Evolutionary conservation across 1,284 basidiomycete species (phyloP), one percentile per base, ranked within the genome.

Genomic region (Sutorius eximius): DNA sequence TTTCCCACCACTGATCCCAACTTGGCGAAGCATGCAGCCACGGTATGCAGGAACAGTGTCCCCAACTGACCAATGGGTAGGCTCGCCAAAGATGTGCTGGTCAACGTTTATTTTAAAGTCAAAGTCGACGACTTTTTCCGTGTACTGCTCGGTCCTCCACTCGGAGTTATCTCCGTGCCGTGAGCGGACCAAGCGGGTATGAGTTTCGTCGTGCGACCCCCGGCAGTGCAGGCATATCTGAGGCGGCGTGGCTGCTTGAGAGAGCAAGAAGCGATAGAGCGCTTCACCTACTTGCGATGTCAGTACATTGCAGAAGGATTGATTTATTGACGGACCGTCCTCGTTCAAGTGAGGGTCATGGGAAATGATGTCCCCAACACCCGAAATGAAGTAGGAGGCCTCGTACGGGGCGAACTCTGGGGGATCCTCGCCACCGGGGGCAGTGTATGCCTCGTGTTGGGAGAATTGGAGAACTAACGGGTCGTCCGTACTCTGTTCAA

Each of bases 271-370:
- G 44, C 86, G 82, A 65, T 87, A 88, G 9, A 89, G 74, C 0
- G 87, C 87, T 68, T 89, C 87, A 47, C 86, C 84, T 87, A 27
- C 56, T 22, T 27, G 55, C 8, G 6, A 45, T n/a, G 43, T 53
- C 47, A 59, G 57, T 51, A 46, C 29, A 45, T 36, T 3, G 38
- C 3, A 5, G 15, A 43, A 27, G 37, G 20, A 51, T 13, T 32
- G 38, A 45, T 5, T 15, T 42, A n/a, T 40, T 34, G 48, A 59
- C 63, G 20, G 32, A 72, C 86, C 87, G 59, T 94, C 88, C 48
- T 81, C 73, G 60, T 89, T 90, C 52, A 90, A 70, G 66, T 89
- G 87, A 13, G 70, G 73, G 63, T 90, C 87, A 69, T 89, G 88
- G 20, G 86, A 87, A 55, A 89, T 72, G 52, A 87, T 74, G 45